A percentile compares a stretch with the other conserved stretches of the same genome.
Evolutionary conservation across 192 early-diverging fungal genomes (phyloP).

Genomic region (Backusella mclennaniae): DNA sequence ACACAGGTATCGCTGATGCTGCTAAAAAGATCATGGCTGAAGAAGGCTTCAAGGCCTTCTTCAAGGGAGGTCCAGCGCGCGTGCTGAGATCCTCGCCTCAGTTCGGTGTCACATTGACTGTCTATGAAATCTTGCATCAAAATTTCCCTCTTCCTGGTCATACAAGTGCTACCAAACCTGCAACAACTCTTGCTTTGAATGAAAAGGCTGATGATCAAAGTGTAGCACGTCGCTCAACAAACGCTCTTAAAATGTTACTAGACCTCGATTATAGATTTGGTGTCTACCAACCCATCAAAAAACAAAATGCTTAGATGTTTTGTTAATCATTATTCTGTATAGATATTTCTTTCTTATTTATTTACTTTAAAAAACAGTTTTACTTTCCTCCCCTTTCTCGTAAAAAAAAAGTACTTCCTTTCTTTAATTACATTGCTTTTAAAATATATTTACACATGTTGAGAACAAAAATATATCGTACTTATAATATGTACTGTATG

Average conservation of each 20-base stretch:
- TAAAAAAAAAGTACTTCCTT: not conserved
- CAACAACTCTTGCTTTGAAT: conserved; percentile 8
- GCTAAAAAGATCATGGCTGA: conserved; percentile 83
- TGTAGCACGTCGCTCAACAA: conserved; percentile 43
- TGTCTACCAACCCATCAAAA: conserved; percentile 21
- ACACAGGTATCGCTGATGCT: conserved; percentile 76
- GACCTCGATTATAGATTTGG: conserved; percentile 48
- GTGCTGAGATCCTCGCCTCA: conserved; percentile 95
- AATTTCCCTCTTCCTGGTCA: conserved; percentile 51
- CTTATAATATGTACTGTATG: not conserved
- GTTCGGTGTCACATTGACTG: conserved; percentile 94
- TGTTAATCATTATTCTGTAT: not conserved
- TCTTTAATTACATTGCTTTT: not conserved
- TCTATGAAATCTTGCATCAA: conserved; percentile 87
- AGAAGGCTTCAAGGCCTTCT: conserved; percentile 94
- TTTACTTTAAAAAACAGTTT: not conserved
- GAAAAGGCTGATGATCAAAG: conserved; percentile 10
- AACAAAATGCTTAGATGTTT: not conserved
- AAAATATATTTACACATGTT: not conserved
- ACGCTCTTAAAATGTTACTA: conserved; percentile 56
- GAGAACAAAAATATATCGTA: not conserved
- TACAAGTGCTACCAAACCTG: conserved; percentile 15
- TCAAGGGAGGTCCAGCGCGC: conserved; percentile 94
- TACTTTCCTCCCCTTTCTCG: not conserved
- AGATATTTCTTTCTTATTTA: not conserved